Evolutionary conservation across 2,329 filamentous ascomycete species (phyloP), one percentile per base, ranked within the genome.

Genomic region (Ilyonectria mors-panacis): DNA sequence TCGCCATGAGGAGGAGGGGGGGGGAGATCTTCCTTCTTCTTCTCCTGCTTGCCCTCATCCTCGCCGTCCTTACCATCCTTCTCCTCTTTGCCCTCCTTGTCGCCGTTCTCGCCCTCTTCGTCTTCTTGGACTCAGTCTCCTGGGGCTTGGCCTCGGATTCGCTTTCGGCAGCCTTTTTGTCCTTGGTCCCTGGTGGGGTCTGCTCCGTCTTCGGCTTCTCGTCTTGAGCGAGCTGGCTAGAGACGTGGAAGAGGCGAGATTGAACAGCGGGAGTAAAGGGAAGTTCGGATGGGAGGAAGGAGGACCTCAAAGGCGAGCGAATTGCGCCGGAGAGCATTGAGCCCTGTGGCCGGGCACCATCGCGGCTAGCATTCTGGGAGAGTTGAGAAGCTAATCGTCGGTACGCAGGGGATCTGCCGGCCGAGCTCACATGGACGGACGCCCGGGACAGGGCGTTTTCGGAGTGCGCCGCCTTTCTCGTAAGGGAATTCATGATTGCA

Each of bases 1-100:
- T 97, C 94, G 68, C 96, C 96, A 78, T 99, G 96, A 21, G 95
- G 95, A n/a, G 96, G 95, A 15, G 95, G 95, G 23, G 95, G 94
- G 13, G 95, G 92, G 30, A 89, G 81, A 68, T 94, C 89, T 75
- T 93, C 89, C 78, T 91, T 87, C 79, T 91, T 87, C 78, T 89
- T 83, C 67, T 87, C 81, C 70, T 89, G 84, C 75, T 89, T 84
- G 64, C 87, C 83, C 57, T 87, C 83, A 50, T 87, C 83, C 53
- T 86, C 81, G 8, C 82, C 39, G 15, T 88, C 81, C 56, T 86
- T 80, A 65, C 86, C 83, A 56, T 82, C 78, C 59, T 84, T 79
- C 35, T 82, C 82, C 60, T 88, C 81, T 53, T 87, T 80, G 64
- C 70, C 67, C 8, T 81, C 75, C 63, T 79, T 76, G 56, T 79